Conservation (phyloP, 2,329 filamentous ascomycete species). For the Domatiomyces globalis region DNA sequence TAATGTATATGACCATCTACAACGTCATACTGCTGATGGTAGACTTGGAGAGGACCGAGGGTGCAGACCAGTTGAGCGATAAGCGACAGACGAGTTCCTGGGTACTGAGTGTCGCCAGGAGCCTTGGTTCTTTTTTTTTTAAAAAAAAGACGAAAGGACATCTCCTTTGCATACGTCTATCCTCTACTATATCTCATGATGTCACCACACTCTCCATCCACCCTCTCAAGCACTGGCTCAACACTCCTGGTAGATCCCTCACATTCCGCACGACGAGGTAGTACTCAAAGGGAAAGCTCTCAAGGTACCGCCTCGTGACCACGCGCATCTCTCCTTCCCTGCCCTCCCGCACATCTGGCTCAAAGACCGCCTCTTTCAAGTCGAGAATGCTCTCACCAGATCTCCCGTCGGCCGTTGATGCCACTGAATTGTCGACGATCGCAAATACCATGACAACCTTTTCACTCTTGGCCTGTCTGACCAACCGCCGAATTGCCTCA, state of each 20-base stretch:
- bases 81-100: too few species aligned
- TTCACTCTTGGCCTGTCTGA: conserved; percentile 80
- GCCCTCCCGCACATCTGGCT: conserved; percentile 43
- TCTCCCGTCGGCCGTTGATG: conserved; percentile 17
- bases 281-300: conserved; percentile 92
- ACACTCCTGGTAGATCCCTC: conserved; percentile 72
- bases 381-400: conserved; percentile 54
- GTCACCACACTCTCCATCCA: conserved; percentile 70
- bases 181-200: conserved; percentile 1
- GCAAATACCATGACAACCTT: conserved; percentile 98
- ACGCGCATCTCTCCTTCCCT: conserved; percentile 50
- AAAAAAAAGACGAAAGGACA: too few species aligned
- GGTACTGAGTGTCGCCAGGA: too few species aligned
- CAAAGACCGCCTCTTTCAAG: conserved; percentile 73
- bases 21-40: too few species aligned
- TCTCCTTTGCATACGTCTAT: not conserved
- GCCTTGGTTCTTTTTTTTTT: too few species aligned
- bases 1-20: too few species aligned
- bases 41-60: too few species aligned
- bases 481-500: conserved; percentile 63
- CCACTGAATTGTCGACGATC: conserved; percentile 48
- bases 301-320: conserved; percentile 78
- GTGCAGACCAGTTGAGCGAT: too few species aligned
- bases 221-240: conserved; percentile 78
- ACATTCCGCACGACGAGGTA: conserved; percentile 91